Evolutionary conservation across 441 rosid species (phyloP).

Genomic region (Manihot esculenta): DNA sequence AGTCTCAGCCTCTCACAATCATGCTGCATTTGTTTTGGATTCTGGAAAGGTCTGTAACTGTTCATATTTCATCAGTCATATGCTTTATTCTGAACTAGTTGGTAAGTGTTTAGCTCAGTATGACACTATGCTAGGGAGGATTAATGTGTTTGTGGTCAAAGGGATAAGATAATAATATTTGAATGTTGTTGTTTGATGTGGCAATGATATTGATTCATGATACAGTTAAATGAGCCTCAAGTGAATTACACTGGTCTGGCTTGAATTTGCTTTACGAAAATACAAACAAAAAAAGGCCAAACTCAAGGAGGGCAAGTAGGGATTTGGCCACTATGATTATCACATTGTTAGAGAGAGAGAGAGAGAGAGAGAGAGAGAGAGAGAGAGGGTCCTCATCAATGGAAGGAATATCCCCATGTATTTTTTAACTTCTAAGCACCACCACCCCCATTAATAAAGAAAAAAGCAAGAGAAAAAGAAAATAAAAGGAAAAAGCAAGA

Average conservation of each 20-base stretch:
- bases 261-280: not conserved
- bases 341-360: not conserved
- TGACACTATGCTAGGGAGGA: not conserved
- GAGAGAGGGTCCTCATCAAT: not conserved
- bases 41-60: constrained; percentile 82
- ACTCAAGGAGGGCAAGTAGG: not conserved
- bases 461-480: not conserved
- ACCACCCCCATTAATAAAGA: not conserved
- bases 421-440: not conserved
- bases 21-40: constrained; percentile 79
- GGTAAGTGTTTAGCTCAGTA: not conserved
- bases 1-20: constrained; percentile 91
- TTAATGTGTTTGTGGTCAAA: not conserved
- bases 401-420: not conserved
- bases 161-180: constrained; percentile 5
- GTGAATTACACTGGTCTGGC: not conserved
- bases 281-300: not conserved
- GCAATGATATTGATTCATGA: not conserved
- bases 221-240: not conserved
- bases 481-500: no score
- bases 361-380: not conserved
- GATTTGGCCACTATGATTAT: not conserved
- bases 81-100: constrained; percentile 1
- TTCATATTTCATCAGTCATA: not conserved
- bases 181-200: not conserved